Evolutionary conservation across 139 green algal species (phyloP), one percentile per base, ranked within the genome.

Genomic region (Chlorella vulgaris): DNA sequence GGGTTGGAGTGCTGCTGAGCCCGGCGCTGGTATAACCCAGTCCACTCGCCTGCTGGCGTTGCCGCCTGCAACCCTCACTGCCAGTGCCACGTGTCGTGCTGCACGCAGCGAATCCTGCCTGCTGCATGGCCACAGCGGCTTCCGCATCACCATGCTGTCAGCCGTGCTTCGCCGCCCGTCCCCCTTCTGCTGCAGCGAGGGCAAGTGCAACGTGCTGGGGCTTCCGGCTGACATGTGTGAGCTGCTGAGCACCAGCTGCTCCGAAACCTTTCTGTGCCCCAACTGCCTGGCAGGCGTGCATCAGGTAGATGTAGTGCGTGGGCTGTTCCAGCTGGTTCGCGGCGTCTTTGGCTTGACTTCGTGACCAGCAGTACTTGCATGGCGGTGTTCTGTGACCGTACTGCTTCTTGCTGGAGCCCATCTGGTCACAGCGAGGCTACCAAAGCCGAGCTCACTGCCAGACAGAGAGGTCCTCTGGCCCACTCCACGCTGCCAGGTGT

Each of bases 271-370:
- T 40, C 39, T 76, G 8, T 91, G 87, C 81, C 86, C 86, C 63
- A 90, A 87, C 78, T 91, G 87, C 77, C 26, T 77, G 60, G 62
- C 69, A 2, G 50, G 79, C 36, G 21, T 66, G 71, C 87, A 92
- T 8, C 65, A 79, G 73, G 73, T 36, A 7, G 28, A 31, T 51
- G 28, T 58, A 58, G 13, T 58, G 47, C 13, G 13, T 10, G 47
- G 47, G 47, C 13, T 58, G 47, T 15, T 24, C 47, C 47, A 58
- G 47, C 13, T 58, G 47, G 47, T 10, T 58, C 15, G 15, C 15
- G 47, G 47, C 47, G 47, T 58, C 47, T 15, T 24, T 15, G 47
- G 10, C 47, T 58, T 58, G 47, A 10, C 15, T 58, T 58, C 47
- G 47, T 58, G 47, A 15, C 10, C 47, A 15, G 47, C 10, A 58